Base-by-base conservation (phyloP, 1,284 basidiomycete species). In the Golubevia sp. region DNA sequence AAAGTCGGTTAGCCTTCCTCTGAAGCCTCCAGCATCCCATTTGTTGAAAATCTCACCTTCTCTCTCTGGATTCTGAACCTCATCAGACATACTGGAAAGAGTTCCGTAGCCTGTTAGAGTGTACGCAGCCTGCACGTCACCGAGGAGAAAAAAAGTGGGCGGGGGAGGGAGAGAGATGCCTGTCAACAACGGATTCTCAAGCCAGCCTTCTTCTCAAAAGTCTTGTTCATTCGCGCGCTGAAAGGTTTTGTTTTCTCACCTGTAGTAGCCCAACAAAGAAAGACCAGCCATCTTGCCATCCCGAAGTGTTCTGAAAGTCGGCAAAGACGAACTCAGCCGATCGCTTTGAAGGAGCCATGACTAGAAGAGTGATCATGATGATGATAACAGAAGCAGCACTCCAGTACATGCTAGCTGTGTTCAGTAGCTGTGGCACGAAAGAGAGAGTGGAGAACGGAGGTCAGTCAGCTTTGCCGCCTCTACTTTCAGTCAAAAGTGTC, bases 251-350 rank as follows among this genome's bases (percentile, higher is more conserved):
- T n/a, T n/a, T n/a, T n/a, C n/a, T n/a, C n/a, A n/a, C n/a, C 58
- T 85, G 82, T 2, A 86, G 63, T 0, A 85, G 67, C 0, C 85
- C 85, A 4, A 86, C 85, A 59, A 85, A 86, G 78, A 85, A 86
- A 21, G 82, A 74, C 83, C 84, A 84, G 3, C 70, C 84, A 1
- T 62, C 67, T 4, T 82, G 77, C 81, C 82, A 85, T 8, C 84
- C 83, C 7, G 23, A 34, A 2, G 80, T 75, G 23, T 85, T 83
- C 67, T 86, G 84, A 67, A 84, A 86, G 63, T 84, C 68, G 1
- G 58, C 55, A 63, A 76, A 75, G 23, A 80, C 86, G 61, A 82
- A 86, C 44, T 82, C 73, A 27, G 79, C 85, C 44, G 81, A 84
- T 59, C 85, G 79, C 18, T 83, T 82, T 8, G 76, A 77, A 21